Evolutionary conservation across 495 filamentous ascomycete genomes (phyloP).

Genomic region (Trichoderma gamsii): DNA sequence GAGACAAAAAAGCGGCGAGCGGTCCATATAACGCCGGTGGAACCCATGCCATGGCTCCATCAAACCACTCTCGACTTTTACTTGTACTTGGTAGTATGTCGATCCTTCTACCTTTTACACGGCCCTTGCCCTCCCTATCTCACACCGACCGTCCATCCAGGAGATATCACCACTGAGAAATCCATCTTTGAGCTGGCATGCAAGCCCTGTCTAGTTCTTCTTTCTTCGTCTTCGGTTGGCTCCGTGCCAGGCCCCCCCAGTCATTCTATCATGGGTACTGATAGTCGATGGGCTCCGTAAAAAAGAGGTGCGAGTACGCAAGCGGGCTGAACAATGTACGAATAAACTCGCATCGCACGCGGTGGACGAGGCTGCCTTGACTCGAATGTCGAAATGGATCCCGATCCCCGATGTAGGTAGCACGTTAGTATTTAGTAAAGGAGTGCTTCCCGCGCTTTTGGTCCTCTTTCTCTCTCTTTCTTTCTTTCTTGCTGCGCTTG

Average conservation of each 20-base stretch:
- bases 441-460: neutral
- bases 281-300: neutral
- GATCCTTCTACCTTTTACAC: neutral
- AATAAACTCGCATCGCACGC: neutral
- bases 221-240: neutral
- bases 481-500: constrained; percentile 6
- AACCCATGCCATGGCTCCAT: neutral
- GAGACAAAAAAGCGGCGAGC: no score
- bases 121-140: neutral
- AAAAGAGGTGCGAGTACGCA: neutral
- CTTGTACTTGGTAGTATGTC: no score
- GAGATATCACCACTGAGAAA: neutral
- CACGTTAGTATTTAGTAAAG: constrained; percentile 5
- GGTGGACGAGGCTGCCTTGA: constrained; percentile 8
- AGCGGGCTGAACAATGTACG: neutral
- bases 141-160: neutral
- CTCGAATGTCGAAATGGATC: neutral
- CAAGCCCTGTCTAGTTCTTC: neutral
- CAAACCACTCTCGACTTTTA: neutral
- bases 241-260: no score
- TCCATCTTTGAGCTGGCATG: neutral
- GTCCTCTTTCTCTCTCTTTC: neutral
- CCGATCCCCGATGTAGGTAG: neutral
- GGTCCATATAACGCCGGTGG: no score
- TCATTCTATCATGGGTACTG: neutral